A percentile compares a stretch with the other conserved stretches of the same genome.
These are phyloP conservation scores for Trametes villosa DNA, from an alignment of 768 basidiomycete genomes.

Conservation along the genomic window DNA sequence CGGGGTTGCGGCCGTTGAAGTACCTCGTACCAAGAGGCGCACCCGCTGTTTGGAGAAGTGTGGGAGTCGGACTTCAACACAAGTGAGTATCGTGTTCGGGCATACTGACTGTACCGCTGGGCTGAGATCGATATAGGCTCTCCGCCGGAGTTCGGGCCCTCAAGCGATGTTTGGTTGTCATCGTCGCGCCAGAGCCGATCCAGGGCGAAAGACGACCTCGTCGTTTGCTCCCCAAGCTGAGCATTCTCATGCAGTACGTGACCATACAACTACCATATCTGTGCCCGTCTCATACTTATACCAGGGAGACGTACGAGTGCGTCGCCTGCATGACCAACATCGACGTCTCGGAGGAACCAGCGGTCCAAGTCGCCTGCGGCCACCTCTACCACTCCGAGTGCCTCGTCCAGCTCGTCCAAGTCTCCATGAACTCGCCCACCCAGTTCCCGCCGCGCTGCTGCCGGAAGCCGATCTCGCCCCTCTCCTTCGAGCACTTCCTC, in stretches of 20 bases:
- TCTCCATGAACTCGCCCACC: constrained; percentile 28
- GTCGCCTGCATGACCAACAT: constrained; percentile 23
- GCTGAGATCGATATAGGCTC: not conserved
- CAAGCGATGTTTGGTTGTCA: not conserved
- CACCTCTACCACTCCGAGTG: constrained; percentile 33
- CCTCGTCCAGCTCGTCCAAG: constrained; percentile 28
- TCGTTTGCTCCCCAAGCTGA: not conserved
- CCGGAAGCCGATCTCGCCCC: constrained; percentile 22
- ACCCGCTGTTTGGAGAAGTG: not conserved
- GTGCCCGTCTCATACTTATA: not conserved
- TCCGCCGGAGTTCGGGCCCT: not conserved
- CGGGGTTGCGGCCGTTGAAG: not conserved
- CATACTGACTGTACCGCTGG: not conserved
- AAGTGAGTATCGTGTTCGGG: not conserved
- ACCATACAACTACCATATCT: not conserved
- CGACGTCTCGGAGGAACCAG: not conserved
- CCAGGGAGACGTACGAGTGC: constrained; percentile 21
- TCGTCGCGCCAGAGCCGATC: not conserved
- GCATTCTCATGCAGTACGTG: not conserved
- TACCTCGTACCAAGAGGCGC: not conserved
- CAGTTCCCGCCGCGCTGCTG: constrained; percentile 39
- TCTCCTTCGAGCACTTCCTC: constrained; percentile 25
- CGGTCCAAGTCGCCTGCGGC: constrained; percentile 26
- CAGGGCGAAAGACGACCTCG: not conserved
- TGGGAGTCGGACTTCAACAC: not conserved